Evolutionary conservation across 768 basidiomycete species (phyloP).

Genomic region (Leccinellum rugosiceps): DNA sequence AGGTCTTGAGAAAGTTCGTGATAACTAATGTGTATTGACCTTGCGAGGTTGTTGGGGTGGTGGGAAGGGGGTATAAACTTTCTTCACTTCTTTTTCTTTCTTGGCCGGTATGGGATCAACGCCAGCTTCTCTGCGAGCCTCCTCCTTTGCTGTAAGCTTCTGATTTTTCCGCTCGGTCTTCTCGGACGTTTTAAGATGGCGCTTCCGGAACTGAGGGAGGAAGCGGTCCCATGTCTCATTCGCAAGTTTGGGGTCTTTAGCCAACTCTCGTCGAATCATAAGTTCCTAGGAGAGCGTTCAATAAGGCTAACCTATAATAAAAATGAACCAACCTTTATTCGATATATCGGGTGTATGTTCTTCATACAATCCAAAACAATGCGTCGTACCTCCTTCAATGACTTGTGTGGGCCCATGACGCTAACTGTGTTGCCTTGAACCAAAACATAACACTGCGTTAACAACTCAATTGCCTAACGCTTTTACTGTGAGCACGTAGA

Average conservation of each 20-base stretch:
- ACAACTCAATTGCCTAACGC: constrained; percentile 86
- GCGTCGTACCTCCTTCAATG: constrained; percentile 91
- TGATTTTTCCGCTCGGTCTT: constrained; percentile 92
- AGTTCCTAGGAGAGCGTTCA: constrained; percentile 61
- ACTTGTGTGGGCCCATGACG: constrained; percentile 95
- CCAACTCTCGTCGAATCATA: constrained; percentile 96
- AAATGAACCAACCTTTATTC: constrained; percentile 73
- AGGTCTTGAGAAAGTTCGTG: constrained; percentile 3
- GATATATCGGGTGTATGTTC: constrained; percentile 98
- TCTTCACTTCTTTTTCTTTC: constrained; percentile 67
- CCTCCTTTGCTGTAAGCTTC: constrained; percentile 53
- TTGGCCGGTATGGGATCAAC: constrained; percentile 39
- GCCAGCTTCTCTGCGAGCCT: constrained; percentile 66
- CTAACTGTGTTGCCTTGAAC: constrained; percentile 99
- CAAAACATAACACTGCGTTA: constrained; percentile 95
- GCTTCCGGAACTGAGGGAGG: constrained; percentile 92
- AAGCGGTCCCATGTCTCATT: constrained; percentile 97
- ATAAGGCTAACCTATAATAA: background rate
- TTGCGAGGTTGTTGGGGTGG: constrained; percentile 92
- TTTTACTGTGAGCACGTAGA: constrained; percentile 3
- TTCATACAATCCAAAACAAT: constrained; percentile 99
- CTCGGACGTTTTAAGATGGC: constrained; percentile 89
- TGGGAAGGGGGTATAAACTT: constrained; percentile 98
- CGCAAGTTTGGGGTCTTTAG: constrained; percentile 95
- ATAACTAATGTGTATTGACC: constrained; percentile 36